Evolutionary conservation across 2,329 filamentous ascomycete species (phyloP).

Genomic region (Xylariaceae sp.): DNA sequence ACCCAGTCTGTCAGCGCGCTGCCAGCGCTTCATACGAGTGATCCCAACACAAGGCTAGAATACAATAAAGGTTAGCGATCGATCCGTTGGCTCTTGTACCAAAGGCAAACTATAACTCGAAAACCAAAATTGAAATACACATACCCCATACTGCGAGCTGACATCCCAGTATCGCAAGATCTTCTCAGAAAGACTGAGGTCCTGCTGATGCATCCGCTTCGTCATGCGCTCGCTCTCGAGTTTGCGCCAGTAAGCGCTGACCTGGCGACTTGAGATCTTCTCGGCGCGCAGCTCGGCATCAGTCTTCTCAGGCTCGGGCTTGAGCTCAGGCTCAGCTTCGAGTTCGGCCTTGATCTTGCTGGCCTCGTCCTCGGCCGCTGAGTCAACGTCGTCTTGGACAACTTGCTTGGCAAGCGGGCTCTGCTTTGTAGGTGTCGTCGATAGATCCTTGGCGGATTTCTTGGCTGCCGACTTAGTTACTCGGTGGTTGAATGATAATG

Average conservation of each 20-base stretch:
- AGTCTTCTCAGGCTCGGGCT: slow-evolving; percentile 37
- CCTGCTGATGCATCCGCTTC: slow-evolving; percentile 72
- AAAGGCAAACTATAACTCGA: no score
- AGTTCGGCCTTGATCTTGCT: slow-evolving; percentile 21
- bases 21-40: slow-evolving; percentile 77
- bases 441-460: slow-evolving; percentile 43
- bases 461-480: slow-evolving; percentile 52
- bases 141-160: slow-evolving; percentile 84
- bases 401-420: slow-evolving; percentile 28
- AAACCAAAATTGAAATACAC: no score
- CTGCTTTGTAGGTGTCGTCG: slow-evolving; percentile 34
- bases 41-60: slow-evolving; percentile 88
- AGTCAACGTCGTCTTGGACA: slow-evolving; percentile 16
- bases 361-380: slow-evolving; percentile 19
- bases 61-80: no score
- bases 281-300: slow-evolving; percentile 56
- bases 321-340: slow-evolving; percentile 19
- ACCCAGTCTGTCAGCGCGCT: slow-evolving; percentile 75
- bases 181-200: slow-evolving; percentile 71
- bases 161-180: slow-evolving; percentile 90
- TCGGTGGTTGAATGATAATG: slow-evolving; percentile 54
- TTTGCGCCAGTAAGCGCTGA: slow-evolving; percentile 71
- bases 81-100: no score
- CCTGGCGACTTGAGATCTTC: slow-evolving; percentile 62
- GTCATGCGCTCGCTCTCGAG: slow-evolving; percentile 68